Percentiles rank a stretch among this genome's conserved stretches.
Evolutionary conservation across 2,329 filamentous ascomycete genomes (phyloP).

Genomic region (Blumeriella jaapii): DNA sequence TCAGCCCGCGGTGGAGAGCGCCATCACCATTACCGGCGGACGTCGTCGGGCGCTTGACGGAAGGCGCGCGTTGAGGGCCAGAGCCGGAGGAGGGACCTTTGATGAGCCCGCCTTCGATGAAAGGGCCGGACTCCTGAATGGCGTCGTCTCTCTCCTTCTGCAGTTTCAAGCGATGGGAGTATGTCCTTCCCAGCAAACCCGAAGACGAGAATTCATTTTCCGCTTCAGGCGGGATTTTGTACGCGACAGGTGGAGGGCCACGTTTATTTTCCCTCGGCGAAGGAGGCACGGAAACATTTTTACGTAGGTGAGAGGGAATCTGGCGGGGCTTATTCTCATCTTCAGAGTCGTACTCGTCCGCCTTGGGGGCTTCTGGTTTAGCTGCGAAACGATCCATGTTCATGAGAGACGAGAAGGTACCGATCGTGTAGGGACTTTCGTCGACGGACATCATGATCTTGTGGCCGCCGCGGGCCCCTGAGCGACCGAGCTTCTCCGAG

Average conservation of each 20-base stretch:
- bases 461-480: conserved; percentile 25
- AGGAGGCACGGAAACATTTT: conserved; percentile 12
- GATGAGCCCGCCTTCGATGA: conserved; percentile 36
- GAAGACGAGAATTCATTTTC: conserved; percentile 33
- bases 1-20: conserved; percentile 7
- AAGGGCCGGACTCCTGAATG: neutral
- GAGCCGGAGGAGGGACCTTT: no score
- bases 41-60: conserved; percentile 11
- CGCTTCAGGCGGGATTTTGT: conserved; percentile 16
- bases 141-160: conserved; percentile 7
- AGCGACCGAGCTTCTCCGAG: conserved; percentile 2
- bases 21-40: conserved; percentile 1
- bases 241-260: conserved; percentile 19
- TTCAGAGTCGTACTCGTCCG: conserved; percentile 18
- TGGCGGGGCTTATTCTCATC: conserved; percentile 22
- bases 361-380: conserved; percentile 19
- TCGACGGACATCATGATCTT: conserved; percentile 32
- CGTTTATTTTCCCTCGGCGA: conserved; percentile 12
- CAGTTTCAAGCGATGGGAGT: conserved; percentile 34
- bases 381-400: conserved; percentile 49
- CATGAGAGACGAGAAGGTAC: conserved; percentile 56
- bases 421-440: conserved; percentile 49
- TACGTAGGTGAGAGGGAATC: conserved; percentile 25
- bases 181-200: conserved; percentile 38
- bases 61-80: conserved; percentile 20